These are phyloP conservation scores for Triticum aestivum DNA, from an alignment of 176 grass and related monocot genomes.

Conservation along the genomic window IWGSC_CS_RefSeq_v2.1 NC_057809.1:556682733-556683232, in stretches of 20 bases:
- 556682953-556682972: background rate
- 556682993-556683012: background rate
- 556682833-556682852: background rate
- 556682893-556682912: background rate
- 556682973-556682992: background rate
- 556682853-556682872: too few species aligned
- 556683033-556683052: too few species aligned
- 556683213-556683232: conserved; percentile 51
- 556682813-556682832: background rate
- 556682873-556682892: too few species aligned
- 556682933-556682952: too few species aligned
- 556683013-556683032: background rate
- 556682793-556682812: too few species aligned
- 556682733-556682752: too few species aligned
- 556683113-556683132: background rate
- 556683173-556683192: background rate
- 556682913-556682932: background rate
- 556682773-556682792: too few species aligned
- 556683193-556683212: conserved; percentile 42
- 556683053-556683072: background rate
- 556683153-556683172: background rate
- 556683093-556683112: background rate
- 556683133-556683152: background rate
- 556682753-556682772: too few species aligned
- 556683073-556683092: background rate